Evolutionary conservation across 1,139 yeast genomes (phyloP).

Genomic region (Petasospora rhodanensis): DNA sequence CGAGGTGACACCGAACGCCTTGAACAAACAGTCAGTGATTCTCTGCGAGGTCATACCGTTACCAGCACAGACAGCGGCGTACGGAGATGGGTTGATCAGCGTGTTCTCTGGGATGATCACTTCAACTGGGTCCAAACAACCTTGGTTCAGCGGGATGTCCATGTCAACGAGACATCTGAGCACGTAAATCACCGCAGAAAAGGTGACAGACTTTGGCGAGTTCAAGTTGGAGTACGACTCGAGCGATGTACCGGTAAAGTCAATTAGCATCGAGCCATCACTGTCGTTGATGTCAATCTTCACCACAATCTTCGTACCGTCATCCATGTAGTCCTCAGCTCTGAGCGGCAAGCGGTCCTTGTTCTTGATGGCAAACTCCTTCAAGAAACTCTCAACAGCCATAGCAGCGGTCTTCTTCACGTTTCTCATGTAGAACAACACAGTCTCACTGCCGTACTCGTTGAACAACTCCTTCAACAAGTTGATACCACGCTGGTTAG

Average conservation of each 20-base stretch:
- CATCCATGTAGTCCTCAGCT: constrained; percentile 56
- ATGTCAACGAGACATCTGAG: constrained; percentile 40
- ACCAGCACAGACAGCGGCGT: constrained; percentile 46
- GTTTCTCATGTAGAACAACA: constrained; percentile 56
- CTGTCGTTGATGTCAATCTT: constrained; percentile 39
- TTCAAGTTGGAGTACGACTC: constrained; percentile 41
- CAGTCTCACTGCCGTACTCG: constrained; percentile 47
- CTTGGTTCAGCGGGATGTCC: constrained; percentile 44
- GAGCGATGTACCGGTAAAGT: constrained; percentile 48
- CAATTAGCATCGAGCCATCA: constrained; percentile 49
- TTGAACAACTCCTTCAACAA: constrained; percentile 43
- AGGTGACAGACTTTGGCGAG: constrained; percentile 41
- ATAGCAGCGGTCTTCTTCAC: constrained; percentile 57
- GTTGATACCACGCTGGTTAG: constrained; percentile 58
- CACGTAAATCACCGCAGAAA: constrained; percentile 40
- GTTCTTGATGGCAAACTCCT: constrained; percentile 29
- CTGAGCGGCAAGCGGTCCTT: constrained; percentile 33
- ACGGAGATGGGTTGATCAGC: constrained; percentile 37
- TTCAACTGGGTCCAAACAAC: constrained; percentile 39
- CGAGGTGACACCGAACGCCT: constrained; percentile 40
- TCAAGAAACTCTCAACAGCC: constrained; percentile 45
- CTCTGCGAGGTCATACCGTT: constrained; percentile 47
- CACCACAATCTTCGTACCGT: constrained; percentile 51
- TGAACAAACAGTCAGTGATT: constrained; percentile 38
- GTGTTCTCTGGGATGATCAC: constrained; percentile 37